A percentile compares a stretch with the other conserved stretches of the same genome.
Evolutionary conservation across 2,329 filamentous ascomycete species (phyloP).

Genomic region (Penicillium glabrum): DNA sequence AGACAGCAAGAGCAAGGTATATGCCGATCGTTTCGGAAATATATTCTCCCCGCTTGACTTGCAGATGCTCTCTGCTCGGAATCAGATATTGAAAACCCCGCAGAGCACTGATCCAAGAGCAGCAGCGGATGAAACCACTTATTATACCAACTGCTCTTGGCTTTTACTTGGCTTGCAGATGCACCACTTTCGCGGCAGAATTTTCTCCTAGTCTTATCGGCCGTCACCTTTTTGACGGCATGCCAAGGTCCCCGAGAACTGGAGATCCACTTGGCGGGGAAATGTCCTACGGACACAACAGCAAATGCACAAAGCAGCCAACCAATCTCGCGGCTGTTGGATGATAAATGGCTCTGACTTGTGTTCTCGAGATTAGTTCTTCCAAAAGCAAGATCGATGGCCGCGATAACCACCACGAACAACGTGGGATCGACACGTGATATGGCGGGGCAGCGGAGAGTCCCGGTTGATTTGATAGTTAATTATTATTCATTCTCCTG

Average conservation of each 20-base stretch:
- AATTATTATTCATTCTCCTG: slow-evolving; percentile 15
- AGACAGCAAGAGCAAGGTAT: background rate
- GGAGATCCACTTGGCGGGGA: slow-evolving; percentile 9
- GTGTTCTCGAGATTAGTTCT: background rate
- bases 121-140: background rate
- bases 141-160: background rate
- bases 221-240: background rate
- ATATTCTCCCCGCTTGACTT: background rate
- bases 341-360: background rate
- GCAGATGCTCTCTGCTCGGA: background rate
- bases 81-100: background rate
- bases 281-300: background rate
- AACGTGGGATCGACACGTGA: slow-evolving; percentile 13
- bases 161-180: background rate
- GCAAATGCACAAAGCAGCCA: background rate
- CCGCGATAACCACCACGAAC: background rate
- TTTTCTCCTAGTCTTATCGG: slow-evolving; percentile 14
- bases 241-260: slow-evolving; percentile 8
- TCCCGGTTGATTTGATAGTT: slow-evolving; percentile 10
- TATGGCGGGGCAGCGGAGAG: slow-evolving; percentile 18
- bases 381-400: background rate
- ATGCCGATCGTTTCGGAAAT: background rate
- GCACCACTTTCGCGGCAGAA: slow-evolving; percentile 1
- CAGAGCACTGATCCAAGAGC: background rate
- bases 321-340: background rate